phyloP scores from a whole-genome alignment of 345 rosid genomes.

The Zanthoxylum bungeanum region DNA sequence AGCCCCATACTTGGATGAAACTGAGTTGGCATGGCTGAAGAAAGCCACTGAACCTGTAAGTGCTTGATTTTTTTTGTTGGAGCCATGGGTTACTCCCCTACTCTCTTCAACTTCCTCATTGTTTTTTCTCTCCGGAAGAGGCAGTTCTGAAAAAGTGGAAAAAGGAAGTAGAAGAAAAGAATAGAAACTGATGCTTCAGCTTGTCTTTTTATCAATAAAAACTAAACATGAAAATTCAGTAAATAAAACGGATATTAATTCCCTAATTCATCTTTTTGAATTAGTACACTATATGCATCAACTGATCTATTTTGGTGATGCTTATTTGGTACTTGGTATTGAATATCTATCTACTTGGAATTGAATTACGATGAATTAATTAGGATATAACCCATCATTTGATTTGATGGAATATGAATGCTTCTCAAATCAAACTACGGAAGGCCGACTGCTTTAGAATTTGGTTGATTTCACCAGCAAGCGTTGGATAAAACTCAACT shows the following conservation, averaged over 20 bases:
- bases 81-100: background rate
- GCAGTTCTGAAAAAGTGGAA: background rate
- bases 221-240: background rate
- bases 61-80: conserved; percentile 18
- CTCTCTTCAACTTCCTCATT: background rate
- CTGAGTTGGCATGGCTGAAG: conserved; percentile 79
- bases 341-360: background rate
- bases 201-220: background rate
- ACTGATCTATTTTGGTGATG: background rate
- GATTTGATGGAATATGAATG: background rate
- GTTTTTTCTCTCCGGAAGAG: background rate
- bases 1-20: conserved; percentile 59
- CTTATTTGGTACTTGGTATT: background rate
- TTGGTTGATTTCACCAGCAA: background rate
- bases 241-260: background rate
- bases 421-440: background rate
- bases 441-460: no score
- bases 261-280: background rate
- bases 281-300: background rate
- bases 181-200: background rate
- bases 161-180: background rate
- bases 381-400: background rate
- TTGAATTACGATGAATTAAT: background rate
- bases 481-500: no score
- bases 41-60: conserved; percentile 78